Conservation (phyloP, 768 basidiomycete species). For the Boletus bicolor region DNA sequence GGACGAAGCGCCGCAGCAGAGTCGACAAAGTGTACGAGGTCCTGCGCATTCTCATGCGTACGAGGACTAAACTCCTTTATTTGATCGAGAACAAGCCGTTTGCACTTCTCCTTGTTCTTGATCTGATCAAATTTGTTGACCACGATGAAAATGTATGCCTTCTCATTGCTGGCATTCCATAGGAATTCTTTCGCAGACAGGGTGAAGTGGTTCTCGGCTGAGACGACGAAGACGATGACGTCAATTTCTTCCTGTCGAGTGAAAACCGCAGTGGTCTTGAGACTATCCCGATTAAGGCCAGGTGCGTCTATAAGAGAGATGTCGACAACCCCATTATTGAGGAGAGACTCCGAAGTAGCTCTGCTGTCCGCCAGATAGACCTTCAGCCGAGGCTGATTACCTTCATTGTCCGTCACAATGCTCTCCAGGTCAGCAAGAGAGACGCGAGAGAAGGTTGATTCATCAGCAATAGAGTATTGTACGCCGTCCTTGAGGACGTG, state of each 20-base stretch:
- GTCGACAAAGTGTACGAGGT: constrained; percentile 98
- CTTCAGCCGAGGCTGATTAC: constrained; percentile 70
- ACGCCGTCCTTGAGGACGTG: constrained; percentile 72
- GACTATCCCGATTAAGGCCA: constrained; percentile 91
- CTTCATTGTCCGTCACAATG: constrained; percentile 60
- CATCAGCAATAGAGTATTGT: constrained; percentile 66
- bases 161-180: constrained; percentile 89
- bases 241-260: constrained; percentile 97
- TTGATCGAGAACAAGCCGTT: constrained; percentile 84
- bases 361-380: constrained; percentile 85
- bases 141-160: constrained; percentile 96
- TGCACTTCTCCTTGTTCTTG: constrained; percentile 91
- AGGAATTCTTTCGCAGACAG: constrained; percentile 94
- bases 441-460: constrained; percentile 71
- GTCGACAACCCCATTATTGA: constrained; percentile 94
- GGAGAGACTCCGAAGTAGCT: constrained; percentile 73
- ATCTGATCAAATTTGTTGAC: constrained; percentile 98
- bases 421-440: constrained; percentile 69
- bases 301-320: constrained; percentile 99
- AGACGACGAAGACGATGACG: constrained; percentile 96
- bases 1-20: constrained; percentile 71
- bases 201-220: constrained; percentile 98
- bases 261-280: constrained; percentile 94
- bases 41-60: constrained; percentile 86
- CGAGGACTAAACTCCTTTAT: constrained; percentile 90